Evolutionary conservation across 495 filamentous ascomycete genomes (phyloP).

Genomic region (Glutinoglossum americanum): DNA sequence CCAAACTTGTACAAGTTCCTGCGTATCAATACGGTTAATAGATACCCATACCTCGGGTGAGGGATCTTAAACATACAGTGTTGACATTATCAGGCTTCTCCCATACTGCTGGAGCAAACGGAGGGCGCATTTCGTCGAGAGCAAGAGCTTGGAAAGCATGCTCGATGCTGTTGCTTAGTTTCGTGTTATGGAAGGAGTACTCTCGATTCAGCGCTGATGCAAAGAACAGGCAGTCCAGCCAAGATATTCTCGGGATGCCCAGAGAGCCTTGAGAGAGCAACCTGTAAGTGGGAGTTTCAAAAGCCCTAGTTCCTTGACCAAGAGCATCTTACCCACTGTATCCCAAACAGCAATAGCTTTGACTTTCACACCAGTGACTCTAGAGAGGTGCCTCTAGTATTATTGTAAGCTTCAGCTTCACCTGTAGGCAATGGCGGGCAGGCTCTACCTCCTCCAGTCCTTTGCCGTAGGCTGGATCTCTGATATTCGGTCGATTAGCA

Average conservation of each 20-base stretch:
- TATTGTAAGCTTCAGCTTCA: background rate
- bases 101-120: conserved; percentile 34
- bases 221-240: background rate
- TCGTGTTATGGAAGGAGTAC: conserved; percentile 3
- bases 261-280: background rate
- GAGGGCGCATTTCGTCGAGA: conserved; percentile 30
- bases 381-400: background rate
- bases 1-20: conserved; percentile 24
- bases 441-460: background rate
- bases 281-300: background rate
- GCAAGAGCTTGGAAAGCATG: conserved; percentile 39
- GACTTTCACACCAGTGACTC: conserved; percentile 14
- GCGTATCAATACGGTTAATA: background rate
- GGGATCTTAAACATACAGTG: background rate
- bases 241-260: conserved; percentile 1
- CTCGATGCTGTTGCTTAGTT: conserved; percentile 6
- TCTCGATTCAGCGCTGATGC: background rate
- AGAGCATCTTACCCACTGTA: conserved; percentile 25
- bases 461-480: background rate
- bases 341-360: conserved; percentile 36
- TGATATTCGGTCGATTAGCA: background rate
- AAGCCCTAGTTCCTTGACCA: background rate
- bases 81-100: background rate
- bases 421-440: background rate
- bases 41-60: background rate